Evolutionary conservation across 192 early-diverging fungal genomes (phyloP).

Genomic region (Dispira parvispora): DNA sequence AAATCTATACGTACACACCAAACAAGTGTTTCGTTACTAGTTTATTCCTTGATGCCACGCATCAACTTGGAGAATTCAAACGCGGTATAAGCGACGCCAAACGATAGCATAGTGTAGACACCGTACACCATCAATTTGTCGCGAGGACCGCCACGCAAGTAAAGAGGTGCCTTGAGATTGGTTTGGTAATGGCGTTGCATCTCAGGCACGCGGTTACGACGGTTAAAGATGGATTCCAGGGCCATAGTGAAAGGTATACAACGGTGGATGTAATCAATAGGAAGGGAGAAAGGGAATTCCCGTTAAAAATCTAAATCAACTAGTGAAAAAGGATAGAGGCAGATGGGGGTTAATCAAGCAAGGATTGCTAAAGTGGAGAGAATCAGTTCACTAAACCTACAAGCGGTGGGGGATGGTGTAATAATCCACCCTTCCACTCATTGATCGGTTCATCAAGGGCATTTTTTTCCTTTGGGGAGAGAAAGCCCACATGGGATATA

Average conservation of each 20-base stretch:
- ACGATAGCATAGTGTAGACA: neutral
- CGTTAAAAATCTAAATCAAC: conserved; percentile 9
- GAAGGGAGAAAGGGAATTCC: neutral
- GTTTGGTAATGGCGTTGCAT: conserved; percentile 30
- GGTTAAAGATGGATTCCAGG: conserved; percentile 5
- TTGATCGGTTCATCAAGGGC: too few relatives aligned
- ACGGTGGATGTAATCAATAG: neutral
- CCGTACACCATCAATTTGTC: conserved; percentile 3
- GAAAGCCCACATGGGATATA: too few relatives aligned
- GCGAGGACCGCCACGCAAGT: conserved; percentile 3
- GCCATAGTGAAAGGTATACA: conserved; percentile 15
- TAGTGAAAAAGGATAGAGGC: conserved; percentile 9
- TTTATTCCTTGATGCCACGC: neutral
- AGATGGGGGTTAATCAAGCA: too few relatives aligned
- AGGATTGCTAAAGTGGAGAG: too few relatives aligned
- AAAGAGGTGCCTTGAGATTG: neutral
- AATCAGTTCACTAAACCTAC: too few relatives aligned
- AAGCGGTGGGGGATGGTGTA: too few relatives aligned
- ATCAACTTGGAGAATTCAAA: neutral
- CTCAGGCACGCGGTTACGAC: conserved; percentile 13
- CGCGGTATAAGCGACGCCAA: neutral
- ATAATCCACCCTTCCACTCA: too few relatives aligned
- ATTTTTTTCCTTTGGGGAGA: too few relatives aligned
- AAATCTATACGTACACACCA: too few relatives aligned
- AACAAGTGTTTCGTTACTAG: too few relatives aligned